Conservation (phyloP, 371 early-diverging fungal species). For the Paraphysoderma sedebokerense region DNA sequence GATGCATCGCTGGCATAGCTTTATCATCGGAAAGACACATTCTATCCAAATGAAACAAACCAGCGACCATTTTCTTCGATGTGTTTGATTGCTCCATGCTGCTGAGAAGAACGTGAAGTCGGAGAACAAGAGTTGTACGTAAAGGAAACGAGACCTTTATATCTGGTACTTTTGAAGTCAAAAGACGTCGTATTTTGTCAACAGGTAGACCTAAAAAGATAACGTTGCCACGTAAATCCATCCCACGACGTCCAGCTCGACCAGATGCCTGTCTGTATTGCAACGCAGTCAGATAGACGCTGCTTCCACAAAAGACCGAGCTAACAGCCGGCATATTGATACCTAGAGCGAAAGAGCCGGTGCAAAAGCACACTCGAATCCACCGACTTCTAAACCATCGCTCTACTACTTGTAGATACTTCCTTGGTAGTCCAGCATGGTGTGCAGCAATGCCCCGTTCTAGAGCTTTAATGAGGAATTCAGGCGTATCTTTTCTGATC, state of each 20-base stretch:
- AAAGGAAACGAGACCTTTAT: slow-evolving; percentile 28
- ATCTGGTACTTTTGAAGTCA: slow-evolving; percentile 28
- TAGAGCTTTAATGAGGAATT: slow-evolving; percentile 14
- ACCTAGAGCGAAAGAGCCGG: slow-evolving; percentile 36
- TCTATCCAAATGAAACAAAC: too few species aligned
- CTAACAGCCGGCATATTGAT: slow-evolving; percentile 46
- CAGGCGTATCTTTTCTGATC: neutral
- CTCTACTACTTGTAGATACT: slow-evolving; percentile 27
- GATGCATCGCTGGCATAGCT: too few species aligned
- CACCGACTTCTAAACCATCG: slow-evolving; percentile 31
- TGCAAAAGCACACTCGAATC: slow-evolving; percentile 32
- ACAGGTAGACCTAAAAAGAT: slow-evolving; percentile 25
- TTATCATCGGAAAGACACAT: too few species aligned
- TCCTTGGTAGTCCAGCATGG: slow-evolving; percentile 27
- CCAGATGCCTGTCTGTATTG: slow-evolving; percentile 38
- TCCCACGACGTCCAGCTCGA: slow-evolving; percentile 41
- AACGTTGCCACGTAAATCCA: slow-evolving; percentile 37
- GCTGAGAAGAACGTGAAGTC: slow-evolving; percentile 12
- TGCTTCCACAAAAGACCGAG: slow-evolving; percentile 35
- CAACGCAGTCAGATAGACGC: slow-evolving; percentile 25
- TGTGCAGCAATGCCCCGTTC: slow-evolving; percentile 42
- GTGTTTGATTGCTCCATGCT: too few species aligned
- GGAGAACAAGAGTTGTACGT: slow-evolving; percentile 22
- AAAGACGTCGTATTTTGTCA: slow-evolving; percentile 13
- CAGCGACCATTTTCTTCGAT: too few species aligned